Conservation (phyloP, 2,329 filamentous ascomycete species). For the Magnaporthiopsis incrustans region DNA sequence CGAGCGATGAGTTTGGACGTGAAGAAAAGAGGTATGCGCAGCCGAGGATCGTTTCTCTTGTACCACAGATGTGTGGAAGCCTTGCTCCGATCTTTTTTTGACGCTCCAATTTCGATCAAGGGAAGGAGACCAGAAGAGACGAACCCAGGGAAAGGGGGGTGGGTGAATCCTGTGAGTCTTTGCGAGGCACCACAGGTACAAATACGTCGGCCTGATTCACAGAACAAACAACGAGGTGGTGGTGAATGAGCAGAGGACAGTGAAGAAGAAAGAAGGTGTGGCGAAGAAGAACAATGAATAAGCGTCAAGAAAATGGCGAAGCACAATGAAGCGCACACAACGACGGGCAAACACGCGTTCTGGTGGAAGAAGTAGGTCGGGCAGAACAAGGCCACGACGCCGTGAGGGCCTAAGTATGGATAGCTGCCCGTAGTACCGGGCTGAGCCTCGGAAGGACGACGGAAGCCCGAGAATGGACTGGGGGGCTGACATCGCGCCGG, state of each 20-base stretch:
- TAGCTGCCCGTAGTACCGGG: no score
- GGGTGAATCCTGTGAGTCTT: neutral
- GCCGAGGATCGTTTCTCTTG: neutral
- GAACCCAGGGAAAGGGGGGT: neutral
- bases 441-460: no score
- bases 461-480: no score
- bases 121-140: neutral
- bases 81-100: no score
- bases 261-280: neutral
- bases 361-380: no score
- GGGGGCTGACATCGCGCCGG: neutral
- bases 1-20: neutral
- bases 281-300: neutral
- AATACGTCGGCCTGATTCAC: conserved; percentile 7
- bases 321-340: neutral
- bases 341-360: neutral
- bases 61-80: neutral
- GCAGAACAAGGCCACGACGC: neutral
- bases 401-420: no score
- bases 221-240: conserved; percentile 2
- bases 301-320: neutral
- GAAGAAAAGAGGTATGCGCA: neutral
- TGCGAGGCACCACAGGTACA: neutral
- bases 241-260: neutral
- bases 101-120: neutral